Percentiles rank a stretch among this genome's conserved stretches.
Conservation (phyloP, 1,284 basidiomycete species). For the Afroboletus lepidellus region DNA sequence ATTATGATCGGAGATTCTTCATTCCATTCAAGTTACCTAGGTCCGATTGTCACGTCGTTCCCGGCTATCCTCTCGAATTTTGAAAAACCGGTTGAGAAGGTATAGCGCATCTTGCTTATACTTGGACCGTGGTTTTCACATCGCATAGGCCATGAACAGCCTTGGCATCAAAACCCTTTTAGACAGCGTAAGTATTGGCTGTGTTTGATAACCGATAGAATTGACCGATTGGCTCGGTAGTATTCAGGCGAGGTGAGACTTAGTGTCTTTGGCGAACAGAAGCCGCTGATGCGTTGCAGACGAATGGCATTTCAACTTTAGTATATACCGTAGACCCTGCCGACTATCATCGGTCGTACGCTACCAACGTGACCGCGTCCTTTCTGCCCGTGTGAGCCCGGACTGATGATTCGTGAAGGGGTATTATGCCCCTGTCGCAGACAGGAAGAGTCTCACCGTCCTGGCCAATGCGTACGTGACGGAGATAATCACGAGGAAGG, state of each 20-base stretch:
- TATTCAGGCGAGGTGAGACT: background rate
- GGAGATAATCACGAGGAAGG: background rate
- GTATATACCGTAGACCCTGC: background rate
- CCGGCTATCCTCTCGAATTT: background rate
- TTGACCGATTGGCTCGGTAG: background rate
- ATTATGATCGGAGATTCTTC: too few relatives aligned
- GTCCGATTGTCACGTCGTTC: conserved; percentile 1
- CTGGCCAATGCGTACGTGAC: conserved; percentile 2
- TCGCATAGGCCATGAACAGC: background rate
- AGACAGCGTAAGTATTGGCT: background rate
- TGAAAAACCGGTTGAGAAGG: background rate
- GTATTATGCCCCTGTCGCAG: background rate
- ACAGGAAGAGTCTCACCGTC: background rate
- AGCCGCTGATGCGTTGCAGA: background rate
- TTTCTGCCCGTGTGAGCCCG: background rate
- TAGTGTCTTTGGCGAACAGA: background rate
- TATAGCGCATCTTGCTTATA: background rate
- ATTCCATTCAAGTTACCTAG: background rate
- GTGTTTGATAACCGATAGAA: background rate
- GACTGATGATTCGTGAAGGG: background rate
- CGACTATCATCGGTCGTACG: conserved; percentile 2
- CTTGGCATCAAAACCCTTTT: background rate
- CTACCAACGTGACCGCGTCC: background rate
- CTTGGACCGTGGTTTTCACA: background rate
- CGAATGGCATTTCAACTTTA: background rate